Evolutionary conservation across 495 filamentous ascomycete species (phyloP).

Genomic region (Xylaria grammica): DNA sequence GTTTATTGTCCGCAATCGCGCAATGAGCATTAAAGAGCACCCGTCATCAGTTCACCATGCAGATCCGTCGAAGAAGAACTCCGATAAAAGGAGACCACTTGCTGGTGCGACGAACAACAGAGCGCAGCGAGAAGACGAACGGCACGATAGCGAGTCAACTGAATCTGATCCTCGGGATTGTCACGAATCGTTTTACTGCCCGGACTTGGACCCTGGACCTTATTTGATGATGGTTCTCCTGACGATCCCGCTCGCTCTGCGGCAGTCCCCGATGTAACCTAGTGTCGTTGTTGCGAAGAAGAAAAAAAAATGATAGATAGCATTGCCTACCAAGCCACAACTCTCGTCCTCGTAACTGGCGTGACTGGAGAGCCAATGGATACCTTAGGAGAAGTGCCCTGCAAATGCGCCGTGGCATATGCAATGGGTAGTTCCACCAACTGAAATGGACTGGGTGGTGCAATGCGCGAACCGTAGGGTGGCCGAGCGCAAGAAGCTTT

Average conservation of each 20-base stretch:
- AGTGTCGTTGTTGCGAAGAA: neutral
- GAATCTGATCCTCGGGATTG: slow-evolving; percentile 2
- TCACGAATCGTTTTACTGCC: slow-evolving; percentile 4
- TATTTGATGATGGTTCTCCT: slow-evolving; percentile 13
- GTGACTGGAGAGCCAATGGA: slow-evolving; percentile 6
- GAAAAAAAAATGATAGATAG: neutral
- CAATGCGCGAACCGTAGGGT: neutral
- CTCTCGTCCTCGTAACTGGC: slow-evolving; percentile 5
- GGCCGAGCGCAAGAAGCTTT: slow-evolving; percentile 17
- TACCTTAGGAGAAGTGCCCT: neutral
- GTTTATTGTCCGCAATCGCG: slow-evolving; percentile 3
- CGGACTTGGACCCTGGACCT: neutral
- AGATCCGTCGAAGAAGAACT: neutral
- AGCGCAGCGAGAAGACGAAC: neutral
- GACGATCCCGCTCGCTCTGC: slow-evolving; percentile 13
- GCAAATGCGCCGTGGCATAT: slow-evolving; percentile 18
- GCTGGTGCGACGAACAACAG: neutral
- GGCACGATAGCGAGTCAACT: neutral
- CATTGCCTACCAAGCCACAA: slow-evolving; percentile 10
- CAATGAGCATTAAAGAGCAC: neutral
- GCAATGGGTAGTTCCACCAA: neutral
- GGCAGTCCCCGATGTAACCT: slow-evolving; percentile 8
- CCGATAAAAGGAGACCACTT: neutral
- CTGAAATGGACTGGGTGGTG: neutral
- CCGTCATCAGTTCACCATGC: slow-evolving; percentile 3